A percentile compares a stretch with the other conserved stretches of the same genome.
These are phyloP conservation scores for Cercophora scortea DNA, from an alignment of 495 filamentous ascomycete genomes.

Conservation along the genomic window DNA sequence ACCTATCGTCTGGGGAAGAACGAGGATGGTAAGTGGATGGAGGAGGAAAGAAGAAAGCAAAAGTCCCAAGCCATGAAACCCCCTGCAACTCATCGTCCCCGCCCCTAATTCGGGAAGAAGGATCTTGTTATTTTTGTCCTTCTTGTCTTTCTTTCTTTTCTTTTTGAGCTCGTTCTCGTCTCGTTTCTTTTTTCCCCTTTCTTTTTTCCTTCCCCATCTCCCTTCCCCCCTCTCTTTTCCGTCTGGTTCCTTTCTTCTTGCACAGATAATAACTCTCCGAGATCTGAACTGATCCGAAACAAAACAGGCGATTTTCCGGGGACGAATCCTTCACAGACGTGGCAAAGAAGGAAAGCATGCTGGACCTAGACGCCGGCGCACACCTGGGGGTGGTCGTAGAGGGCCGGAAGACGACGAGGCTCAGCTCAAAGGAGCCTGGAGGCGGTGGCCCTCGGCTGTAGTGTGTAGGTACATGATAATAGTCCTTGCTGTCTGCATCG, in stretches of 20 bases:
- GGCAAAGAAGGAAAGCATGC: constrained; percentile 4
- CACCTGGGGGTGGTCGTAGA: constrained; percentile 27
- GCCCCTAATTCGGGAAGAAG: too few species aligned
- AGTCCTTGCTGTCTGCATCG: not conserved
- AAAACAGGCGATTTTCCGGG: constrained; percentile 61
- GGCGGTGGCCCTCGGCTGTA: constrained; percentile 3
- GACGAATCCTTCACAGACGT: constrained; percentile 55
- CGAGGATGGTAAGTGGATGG: constrained; percentile 67
- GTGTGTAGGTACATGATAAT: not conserved
- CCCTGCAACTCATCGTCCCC: too few species aligned
- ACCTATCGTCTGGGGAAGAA: constrained; percentile 68
- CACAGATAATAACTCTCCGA: not conserved
- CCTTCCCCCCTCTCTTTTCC: constrained; percentile 2
- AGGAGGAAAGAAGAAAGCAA: too few species aligned
- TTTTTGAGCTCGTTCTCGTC: not conserved
- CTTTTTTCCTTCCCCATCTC: constrained; percentile 3
- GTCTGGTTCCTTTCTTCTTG: constrained; percentile 2
- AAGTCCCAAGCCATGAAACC: too few species aligned
- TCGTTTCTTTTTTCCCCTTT: constrained; percentile 5
- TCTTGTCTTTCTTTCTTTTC: not conserved
- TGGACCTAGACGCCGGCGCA: constrained; percentile 20
- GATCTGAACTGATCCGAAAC: not conserved
- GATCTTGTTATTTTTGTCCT: not conserved
- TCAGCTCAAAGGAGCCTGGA: not conserved
- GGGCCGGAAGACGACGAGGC: constrained; percentile 5